Evolutionary conservation across 108 stramenopile genomes (phyloP), one percentile per base, ranked within the genome.

Genomic region (Aurantiochytrium sp.): DNA sequence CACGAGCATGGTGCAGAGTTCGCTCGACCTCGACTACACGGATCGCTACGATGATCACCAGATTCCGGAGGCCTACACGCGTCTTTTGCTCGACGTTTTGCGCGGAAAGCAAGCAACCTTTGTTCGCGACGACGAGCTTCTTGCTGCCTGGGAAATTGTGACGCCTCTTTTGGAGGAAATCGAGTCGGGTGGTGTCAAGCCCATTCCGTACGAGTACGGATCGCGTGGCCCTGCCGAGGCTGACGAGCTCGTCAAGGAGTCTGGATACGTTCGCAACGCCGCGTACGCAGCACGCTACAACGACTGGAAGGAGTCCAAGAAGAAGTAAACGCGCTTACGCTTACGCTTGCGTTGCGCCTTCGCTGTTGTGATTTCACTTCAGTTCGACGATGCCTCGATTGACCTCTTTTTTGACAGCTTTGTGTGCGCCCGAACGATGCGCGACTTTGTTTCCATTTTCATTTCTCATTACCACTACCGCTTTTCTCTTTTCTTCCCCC

Each of bases 1-100:
- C 5, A 90, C 59, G 59, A 55, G 6, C 58, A 91, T 92, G 14
- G 55, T 89, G 44, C 72, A 88, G 88, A 69, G 89, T 43, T 93
- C 94, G 87, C 90, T 93, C 19, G 93, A 93, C 89, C 83, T 94
- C 35, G 87, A 43, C 88, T 94, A 92, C 92, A 18, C 16, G 42
- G 25, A 89, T 35, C 92, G 93, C 10, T 92, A 89, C 89, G 60
- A 89, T 44, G 4, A 59, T 35, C 88, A 58, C 28, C 64, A 90
- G 73, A 97, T 96, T 90, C 97, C 97, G 0, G 99, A 98, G 91
- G 98, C 98, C 8, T 99, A 99, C 93, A 97, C 98, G 23, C 95
- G 98, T 19, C 95, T 99, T 8, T 94, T 99, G 45, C 93, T 99
- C 23, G 98, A 99, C 87, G 97, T 98, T 12, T 92, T 99, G 5